These are phyloP conservation scores for Melastoma candidum DNA, from an alignment of 441 rosid genomes.

Conservation along the genomic window DNA sequence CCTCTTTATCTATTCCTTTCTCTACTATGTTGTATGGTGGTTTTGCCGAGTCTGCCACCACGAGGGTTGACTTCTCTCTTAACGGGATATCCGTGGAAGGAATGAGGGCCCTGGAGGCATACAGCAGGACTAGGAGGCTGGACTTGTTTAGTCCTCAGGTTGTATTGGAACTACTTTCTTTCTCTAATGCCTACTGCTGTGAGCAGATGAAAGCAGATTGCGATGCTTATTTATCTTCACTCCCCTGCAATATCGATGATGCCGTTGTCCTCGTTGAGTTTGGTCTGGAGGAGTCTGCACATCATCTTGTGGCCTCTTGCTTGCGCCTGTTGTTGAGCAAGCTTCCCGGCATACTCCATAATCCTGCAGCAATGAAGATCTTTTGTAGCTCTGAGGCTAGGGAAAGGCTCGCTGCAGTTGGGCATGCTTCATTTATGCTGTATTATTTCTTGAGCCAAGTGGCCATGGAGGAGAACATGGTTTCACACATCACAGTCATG, in stretches of 20 bases:
- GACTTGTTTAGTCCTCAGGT: constrained; percentile 34
- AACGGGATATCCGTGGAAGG: constrained; percentile 65
- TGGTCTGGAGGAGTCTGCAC: constrained; percentile 71
- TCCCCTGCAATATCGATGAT: constrained; percentile 50
- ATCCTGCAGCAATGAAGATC: constrained; percentile 45
- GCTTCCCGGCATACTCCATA: constrained; percentile 62
- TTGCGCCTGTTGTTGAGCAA: constrained; percentile 80
- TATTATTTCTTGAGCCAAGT: constrained; percentile 83
- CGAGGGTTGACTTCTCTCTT: constrained; percentile 54
- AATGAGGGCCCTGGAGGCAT: constrained; percentile 67
- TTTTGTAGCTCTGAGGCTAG: constrained; percentile 63
- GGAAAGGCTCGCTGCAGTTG: constrained; percentile 52
- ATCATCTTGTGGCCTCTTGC: constrained; percentile 31
- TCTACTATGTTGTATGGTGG: constrained; percentile 69
- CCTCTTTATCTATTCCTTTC: constrained; percentile 70
- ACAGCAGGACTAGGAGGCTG: constrained; percentile 58
- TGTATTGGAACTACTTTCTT: constrained; percentile 73
- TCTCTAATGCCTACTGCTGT: constrained; percentile 78
- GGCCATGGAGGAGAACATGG: constrained; percentile 75
- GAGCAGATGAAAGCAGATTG: constrained; percentile 76
- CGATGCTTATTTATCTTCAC: constrained; percentile 57
- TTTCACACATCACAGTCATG: constrained; percentile 81
- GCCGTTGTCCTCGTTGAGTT: constrained; percentile 66
- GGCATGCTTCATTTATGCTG: constrained; percentile 71
- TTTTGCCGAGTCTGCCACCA: constrained; percentile 54